A percentile compares a stretch with the other conserved stretches of the same genome.
Evolutionary conservation across 2,329 filamentous ascomycete genomes (phyloP).

Genomic region (Claviceps maximensis): DNA sequence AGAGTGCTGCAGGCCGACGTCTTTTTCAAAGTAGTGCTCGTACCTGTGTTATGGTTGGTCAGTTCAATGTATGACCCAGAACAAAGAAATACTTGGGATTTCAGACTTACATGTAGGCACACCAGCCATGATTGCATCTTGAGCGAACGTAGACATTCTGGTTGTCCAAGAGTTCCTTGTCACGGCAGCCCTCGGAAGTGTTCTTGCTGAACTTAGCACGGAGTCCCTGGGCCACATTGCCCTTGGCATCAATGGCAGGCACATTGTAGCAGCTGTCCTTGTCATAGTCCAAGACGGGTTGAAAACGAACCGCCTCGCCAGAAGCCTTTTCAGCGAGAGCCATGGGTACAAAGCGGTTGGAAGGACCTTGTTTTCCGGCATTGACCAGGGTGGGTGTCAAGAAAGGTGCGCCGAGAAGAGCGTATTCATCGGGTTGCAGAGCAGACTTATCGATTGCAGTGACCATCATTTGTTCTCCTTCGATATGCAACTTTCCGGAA

Average conservation of each 20-base stretch:
- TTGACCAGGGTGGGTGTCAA: too few relatives aligned
- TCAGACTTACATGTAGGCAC: slow-evolving; percentile 13
- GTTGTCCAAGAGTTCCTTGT: slow-evolving; percentile 8
- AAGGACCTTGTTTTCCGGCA: too few relatives aligned
- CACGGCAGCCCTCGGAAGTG: slow-evolving; percentile 8
- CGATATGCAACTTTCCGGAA: not conserved
- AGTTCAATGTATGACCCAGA: not conserved
- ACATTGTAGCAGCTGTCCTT: slow-evolving; percentile 12
- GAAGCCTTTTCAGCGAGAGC: slow-evolving; percentile 3
- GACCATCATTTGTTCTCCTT: not conserved
- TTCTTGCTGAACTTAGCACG: not conserved
- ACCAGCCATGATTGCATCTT: slow-evolving; percentile 15
- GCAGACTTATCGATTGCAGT: not conserved
- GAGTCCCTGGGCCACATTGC: slow-evolving; percentile 17
- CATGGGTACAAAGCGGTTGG: not conserved
- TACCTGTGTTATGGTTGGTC: slow-evolving; percentile 3
- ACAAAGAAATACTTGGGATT: not conserved
- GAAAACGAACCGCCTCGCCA: slow-evolving; percentile 2
- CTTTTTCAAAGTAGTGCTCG: slow-evolving; percentile 14
- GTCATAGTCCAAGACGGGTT: slow-evolving; percentile 8
- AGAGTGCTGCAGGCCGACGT: slow-evolving; percentile 7
- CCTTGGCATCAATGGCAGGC: slow-evolving; percentile 20
- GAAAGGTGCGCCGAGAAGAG: not conserved
- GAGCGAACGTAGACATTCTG: slow-evolving; percentile 14
- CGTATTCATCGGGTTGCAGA: too few relatives aligned